Base-by-base conservation (phyloP, 768 basidiomycete species). In the Naganishia vaughanmartiniae region DNA sequence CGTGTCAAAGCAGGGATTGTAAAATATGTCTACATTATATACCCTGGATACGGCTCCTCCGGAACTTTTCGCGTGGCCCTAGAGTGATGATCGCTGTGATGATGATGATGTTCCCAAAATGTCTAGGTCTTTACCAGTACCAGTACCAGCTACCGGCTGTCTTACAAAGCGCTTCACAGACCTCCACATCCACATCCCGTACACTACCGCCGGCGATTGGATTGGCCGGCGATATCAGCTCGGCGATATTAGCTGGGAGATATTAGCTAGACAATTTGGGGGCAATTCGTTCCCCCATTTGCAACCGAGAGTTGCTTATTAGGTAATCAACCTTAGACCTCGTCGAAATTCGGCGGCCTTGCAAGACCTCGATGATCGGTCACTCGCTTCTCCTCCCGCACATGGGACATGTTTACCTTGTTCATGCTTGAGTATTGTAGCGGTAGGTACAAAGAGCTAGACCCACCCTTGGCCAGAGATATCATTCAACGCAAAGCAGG, bases 321-420 rank as follows among this genome's bases (percentile, higher is more conserved):
- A 42, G 42, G 42, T 42, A 42, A 42, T 42, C 15, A 9, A 42
- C 42, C 15, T 53, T 4, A n/a, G n/a, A n/a, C n/a, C n/a, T n/a
- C n/a, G n/a, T n/a, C 26, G 17, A 26, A n/a, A 4, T 24, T 56
- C 55, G 55, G 55, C 55, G 55, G 55, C 55, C 42, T 36, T 36
- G 36, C 42, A 42, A 15, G 9, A 42, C 42, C 42, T 36, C 36
- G 5, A n/a, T n/a, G n/a, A n/a, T n/a, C n/a, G 6, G 6, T 36
- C 36, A 36, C 5, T 36, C 36, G 5, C 36, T 12, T 36, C 36
- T 36, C 36, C 36, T 53, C 6, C 26, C 17, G 48, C 48, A 36
- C 15, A 19, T 42, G 12, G 58, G 24, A 6, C 3, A 26, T 63
- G 60, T 63, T 63, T 63, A 63, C 60, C 60, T 63, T 63, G 60